Evolutionary conservation across 2,329 filamentous ascomycete genomes (phyloP).

Genomic region (Chalaropsis thielavioides): DNA sequence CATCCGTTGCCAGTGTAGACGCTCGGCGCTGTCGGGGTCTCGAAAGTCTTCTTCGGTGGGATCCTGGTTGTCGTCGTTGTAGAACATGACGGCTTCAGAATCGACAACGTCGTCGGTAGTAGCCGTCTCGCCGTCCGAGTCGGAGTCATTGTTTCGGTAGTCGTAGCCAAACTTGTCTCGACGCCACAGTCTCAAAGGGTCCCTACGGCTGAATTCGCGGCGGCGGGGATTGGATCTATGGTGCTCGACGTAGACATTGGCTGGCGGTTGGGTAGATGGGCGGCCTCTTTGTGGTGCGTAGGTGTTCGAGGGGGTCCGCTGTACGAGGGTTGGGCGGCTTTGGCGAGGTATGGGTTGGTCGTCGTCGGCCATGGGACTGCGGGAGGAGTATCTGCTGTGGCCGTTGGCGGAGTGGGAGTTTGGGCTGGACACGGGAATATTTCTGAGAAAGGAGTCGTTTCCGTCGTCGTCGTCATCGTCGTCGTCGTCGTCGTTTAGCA

Average conservation of each 20-base stretch:
- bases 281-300: conserved; percentile 44
- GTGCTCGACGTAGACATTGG: neutral
- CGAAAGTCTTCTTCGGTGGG: conserved; percentile 81
- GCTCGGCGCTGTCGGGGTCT: conserved; percentile 74
- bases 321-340: conserved; percentile 48
- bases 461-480: neutral
- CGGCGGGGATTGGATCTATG: conserved; percentile 3
- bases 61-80: conserved; percentile 76
- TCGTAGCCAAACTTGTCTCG: conserved; percentile 71
- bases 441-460: conserved; percentile 2
- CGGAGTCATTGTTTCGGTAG: conserved; percentile 53
- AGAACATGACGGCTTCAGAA: conserved; percentile 83
- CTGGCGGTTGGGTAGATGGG: conserved; percentile 5
- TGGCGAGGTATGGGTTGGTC: conserved; percentile 10
- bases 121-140: conserved; percentile 82
- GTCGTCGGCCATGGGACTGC: conserved; percentile 7
- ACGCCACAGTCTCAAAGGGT: conserved; percentile 4
- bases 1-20: conserved; percentile 97
- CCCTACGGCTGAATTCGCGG: neutral
- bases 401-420: conserved; percentile 8
- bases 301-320: conserved; percentile 62
- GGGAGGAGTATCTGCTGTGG: neutral
- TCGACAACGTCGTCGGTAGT: conserved; percentile 86
- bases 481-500: neutral
- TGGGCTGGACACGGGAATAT: neutral